phyloP scores from a whole-genome alignment of 1,139 yeast species.

The Insectozyma bohioensis region DNA sequence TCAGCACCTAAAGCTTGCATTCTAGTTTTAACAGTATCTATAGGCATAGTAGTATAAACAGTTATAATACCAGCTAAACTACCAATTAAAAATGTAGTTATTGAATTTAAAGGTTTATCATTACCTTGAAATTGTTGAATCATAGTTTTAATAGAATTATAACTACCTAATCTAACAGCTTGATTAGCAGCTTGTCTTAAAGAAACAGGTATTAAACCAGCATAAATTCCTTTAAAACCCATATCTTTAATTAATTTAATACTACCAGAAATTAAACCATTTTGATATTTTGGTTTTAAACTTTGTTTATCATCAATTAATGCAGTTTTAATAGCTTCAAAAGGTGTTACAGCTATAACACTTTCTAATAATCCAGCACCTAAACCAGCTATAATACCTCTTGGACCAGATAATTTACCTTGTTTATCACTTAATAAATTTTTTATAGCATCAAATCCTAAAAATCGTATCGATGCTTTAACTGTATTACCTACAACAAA shows the following conservation, averaged over 20 bases:
- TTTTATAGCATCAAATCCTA: slow-evolving; percentile 90
- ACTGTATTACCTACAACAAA: slow-evolving; percentile 94
- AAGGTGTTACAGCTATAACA: slow-evolving; percentile 92
- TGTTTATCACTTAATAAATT: slow-evolving; percentile 72
- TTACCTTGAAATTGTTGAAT: slow-evolving; percentile 73
- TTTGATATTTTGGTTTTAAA: slow-evolving; percentile 72
- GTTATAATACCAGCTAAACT: slow-evolving; percentile 92
- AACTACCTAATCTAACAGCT: slow-evolving; percentile 91
- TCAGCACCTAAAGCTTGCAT: slow-evolving; percentile 93
- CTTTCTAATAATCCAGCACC: slow-evolving; percentile 96
- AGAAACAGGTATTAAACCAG: slow-evolving; percentile 90
- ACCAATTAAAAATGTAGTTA: slow-evolving; percentile 84
- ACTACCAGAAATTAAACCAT: slow-evolving; percentile 63
- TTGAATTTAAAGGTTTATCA: slow-evolving; percentile 73
- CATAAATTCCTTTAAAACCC: slow-evolving; percentile 81
- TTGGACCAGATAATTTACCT: slow-evolving; percentile 83
- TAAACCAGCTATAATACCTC: slow-evolving; percentile 92
- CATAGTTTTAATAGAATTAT: slow-evolving; percentile 80
- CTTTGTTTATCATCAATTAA: slow-evolving; percentile 89
- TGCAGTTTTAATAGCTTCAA: slow-evolving; percentile 95
- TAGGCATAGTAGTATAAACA: slow-evolving; percentile 96
- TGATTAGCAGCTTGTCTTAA: slow-evolving; percentile 95
- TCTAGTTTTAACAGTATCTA: slow-evolving; percentile 95
- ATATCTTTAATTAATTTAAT: slow-evolving; percentile 66
- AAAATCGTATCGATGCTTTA: slow-evolving; percentile 89